Base-by-base conservation (phyloP, 495 filamentous ascomycete species). In the Copromyces sp. region DNA sequence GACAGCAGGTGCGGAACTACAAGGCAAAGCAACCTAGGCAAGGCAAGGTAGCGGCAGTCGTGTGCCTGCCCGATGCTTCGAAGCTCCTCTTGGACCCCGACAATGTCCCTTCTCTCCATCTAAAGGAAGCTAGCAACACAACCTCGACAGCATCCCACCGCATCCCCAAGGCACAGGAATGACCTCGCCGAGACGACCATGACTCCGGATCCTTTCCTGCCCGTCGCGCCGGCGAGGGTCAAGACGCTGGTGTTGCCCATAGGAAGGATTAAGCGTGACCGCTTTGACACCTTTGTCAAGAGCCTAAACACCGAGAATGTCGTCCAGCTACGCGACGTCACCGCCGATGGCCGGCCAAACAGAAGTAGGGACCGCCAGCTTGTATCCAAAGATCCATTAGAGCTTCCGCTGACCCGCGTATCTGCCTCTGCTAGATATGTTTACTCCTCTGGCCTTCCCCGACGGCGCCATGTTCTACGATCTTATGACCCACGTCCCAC, bases 401-500 rank as follows among this genome's bases (percentile, higher is more conserved):
- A 16, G 39, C 24, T 12, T 45, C 45, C 74, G 73, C 81, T 86
- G 73, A 85, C 78, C 73, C 70, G 68, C 75, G 68, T 42, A 73
- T 39, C 70, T 68, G 59, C 73, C 75, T 72, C 73, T 74, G 73
- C 38, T 78, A 97, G 94, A 94, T 77, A 94, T 97, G 90, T 97
- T 99, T 80, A 96, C 94, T 59, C 95, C 95, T 37, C 85, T 97
- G 75, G 94, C 93, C 3, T 98, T 97, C 80, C 95, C 95, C 9
- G 89, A 89, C 73, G 95, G 95, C 71, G 89, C 90, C 74, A 91
- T 99, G 75, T 87, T 98, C 74, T 98, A 96, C 86, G 92, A 97
- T 79, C 86, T 98, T 70, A 90, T 92, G 45, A 93, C 91, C 69
- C 91, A 92, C 73, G 84, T 92, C 74, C 89, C 93, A 68, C 87